Base-by-base conservation (phyloP, 257 asterid species). In the Solanum pennellii region DNA sequence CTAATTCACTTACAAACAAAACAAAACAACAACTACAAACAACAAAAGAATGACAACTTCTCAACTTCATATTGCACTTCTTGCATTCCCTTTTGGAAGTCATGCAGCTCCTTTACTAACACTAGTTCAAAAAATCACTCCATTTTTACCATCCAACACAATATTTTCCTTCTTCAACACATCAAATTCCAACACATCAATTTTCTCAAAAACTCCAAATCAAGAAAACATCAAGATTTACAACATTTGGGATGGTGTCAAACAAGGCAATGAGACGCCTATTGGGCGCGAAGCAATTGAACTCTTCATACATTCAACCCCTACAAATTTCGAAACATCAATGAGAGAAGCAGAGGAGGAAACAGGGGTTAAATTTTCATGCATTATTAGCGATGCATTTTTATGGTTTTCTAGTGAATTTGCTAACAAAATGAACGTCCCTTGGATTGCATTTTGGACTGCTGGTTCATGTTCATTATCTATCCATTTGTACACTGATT, bases 81-180 rank as follows among this genome's bases (percentile, higher is more conserved):
- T 96, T 39, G 92, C 99, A 20, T 96, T 96, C 89, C 99, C 99
- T 5, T 94, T 94, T 89, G 98, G 94, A 86, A 89, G 97, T 2
- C 99, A 94, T 90, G 96, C 98, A 7, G 92, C 92, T 3, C 94
- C 96, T 0, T 87, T 94, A 4, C 92, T 94, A 60, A 59, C 87
- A 77, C 91, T 96, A 2, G 94, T 92, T 21, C 91, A 74, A 47
- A 89, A 90, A 72, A 89, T 96, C 5, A 93, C 98, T 6, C 88
- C 93, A 74, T 75, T 94, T 0, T 59, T 94, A 39, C 94, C 85
- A 16, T 47, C 95, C 1, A 41, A 33, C 12, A 52, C 89, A 0
- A 89, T 35, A 0, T 94, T 93, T 25, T 93, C 99, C 3, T 94
- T 94, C 87, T 91, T 96, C 93, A 96, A 85, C 74, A 92, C 93